Conservation (phyloP, 116 monocot genomes). For the Iris pallida region DNA sequence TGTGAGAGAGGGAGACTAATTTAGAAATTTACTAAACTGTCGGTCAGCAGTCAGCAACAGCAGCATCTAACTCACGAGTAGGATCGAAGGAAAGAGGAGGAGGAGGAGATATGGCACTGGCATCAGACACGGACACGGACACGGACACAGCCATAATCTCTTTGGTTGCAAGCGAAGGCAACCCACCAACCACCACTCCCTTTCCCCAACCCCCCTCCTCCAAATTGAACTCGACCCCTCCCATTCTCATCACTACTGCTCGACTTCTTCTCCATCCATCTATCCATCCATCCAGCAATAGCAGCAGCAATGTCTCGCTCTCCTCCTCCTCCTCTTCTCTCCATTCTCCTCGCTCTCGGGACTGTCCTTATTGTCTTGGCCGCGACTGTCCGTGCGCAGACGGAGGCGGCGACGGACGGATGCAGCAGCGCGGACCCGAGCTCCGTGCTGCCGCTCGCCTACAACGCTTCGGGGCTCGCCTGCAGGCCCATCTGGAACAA, state of each 20-base stretch:
- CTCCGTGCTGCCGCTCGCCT: constrained; percentile 33
- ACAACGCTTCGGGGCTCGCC: constrained; percentile 29
- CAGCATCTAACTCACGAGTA: not conserved
- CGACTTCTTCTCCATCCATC: not conserved
- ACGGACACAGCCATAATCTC: not conserved
- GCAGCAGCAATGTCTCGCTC: not conserved
- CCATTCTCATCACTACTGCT: not conserved
- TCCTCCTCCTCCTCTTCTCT: not conserved
- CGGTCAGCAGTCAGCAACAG: not conserved
- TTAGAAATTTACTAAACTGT: too few species aligned
- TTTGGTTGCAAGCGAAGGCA: constrained; percentile 18
- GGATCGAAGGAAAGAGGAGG: not conserved
- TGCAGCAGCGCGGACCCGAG: constrained; percentile 33
- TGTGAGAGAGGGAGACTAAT: too few species aligned
- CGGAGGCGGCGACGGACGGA: constrained; percentile 4
- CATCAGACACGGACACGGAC: not conserved
- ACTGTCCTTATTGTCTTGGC: not conserved
- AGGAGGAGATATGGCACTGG: constrained; percentile 1
- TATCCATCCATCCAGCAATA: not conserved
- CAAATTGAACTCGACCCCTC: not conserved
- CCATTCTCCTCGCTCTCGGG: not conserved
- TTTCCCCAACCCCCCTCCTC: not conserved
- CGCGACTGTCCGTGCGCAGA: constrained; percentile 24
- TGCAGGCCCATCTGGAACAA: constrained; percentile 64
- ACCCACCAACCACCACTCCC: constrained; percentile 1